Evolutionary conservation across 805 yeast species (phyloP).

Genomic region (Sungouiella blattae): DNA sequence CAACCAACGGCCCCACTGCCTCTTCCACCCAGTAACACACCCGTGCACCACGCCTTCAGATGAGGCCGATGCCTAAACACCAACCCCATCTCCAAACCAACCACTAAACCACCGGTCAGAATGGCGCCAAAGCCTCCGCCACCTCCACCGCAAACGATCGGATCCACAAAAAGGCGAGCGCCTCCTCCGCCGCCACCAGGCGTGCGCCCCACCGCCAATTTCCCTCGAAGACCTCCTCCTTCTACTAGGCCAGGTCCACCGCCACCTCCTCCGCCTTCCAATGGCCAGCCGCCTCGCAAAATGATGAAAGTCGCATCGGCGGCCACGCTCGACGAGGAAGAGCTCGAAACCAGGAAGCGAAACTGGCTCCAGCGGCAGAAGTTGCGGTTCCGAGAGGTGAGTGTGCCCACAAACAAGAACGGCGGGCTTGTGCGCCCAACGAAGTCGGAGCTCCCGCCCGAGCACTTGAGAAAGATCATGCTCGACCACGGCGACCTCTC

Average conservation of each 20-base stretch:
- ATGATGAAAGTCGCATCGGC: constrained; percentile 4
- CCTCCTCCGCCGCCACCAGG: constrained; percentile 32
- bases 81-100: neutral
- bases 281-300: constrained; percentile 10
- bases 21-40: no score
- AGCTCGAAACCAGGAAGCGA: constrained; percentile 43
- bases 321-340: constrained; percentile 7
- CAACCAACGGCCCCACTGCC: no score
- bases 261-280: constrained; percentile 3
- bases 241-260: constrained; percentile 2
- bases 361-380: constrained; percentile 68
- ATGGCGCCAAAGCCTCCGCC: constrained; percentile 8
- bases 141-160: constrained; percentile 6
- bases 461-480: constrained; percentile 82
- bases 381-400: constrained; percentile 41
- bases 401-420: constrained; percentile 16
- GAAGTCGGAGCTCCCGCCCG: constrained; percentile 88
- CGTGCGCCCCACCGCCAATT: constrained; percentile 22
- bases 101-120: neutral
- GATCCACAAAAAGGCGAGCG: constrained; percentile 2
- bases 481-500: constrained; percentile 83
- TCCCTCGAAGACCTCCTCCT: constrained; percentile 1
- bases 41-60: constrained; percentile 4
- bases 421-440: constrained; percentile 54
- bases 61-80: no score